Percentiles rank a stretch among this genome's conserved stretches.
Conservation (phyloP, 352 stramenopile genomes). For the Globisporangium alternatum region DNA sequence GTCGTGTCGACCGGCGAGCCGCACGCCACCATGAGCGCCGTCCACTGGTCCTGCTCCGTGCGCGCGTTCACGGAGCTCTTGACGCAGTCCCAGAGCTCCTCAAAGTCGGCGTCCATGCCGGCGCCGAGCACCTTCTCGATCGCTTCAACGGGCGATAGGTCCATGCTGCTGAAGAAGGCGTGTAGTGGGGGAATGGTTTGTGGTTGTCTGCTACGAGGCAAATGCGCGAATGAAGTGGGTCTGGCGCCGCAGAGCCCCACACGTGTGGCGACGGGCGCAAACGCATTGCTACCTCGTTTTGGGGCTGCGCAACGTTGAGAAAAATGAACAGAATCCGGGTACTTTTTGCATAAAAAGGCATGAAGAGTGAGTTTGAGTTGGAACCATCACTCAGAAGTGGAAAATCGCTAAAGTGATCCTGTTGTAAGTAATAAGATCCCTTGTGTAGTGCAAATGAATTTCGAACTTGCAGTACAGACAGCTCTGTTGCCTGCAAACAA, state of each 20-base stretch:
- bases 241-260: neutral
- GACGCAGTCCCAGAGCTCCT: constrained; percentile 55
- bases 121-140: constrained; percentile 67
- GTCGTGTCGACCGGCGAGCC: constrained; percentile 76
- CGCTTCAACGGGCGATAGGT: constrained; percentile 46
- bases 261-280: neutral
- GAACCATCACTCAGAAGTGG: neutral
- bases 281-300: neutral
- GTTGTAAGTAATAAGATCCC: neutral
- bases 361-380: neutral
- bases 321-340: constrained; percentile 9
- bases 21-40: constrained; percentile 80
- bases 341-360: constrained; percentile 5
- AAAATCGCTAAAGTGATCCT: neutral
- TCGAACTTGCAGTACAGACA: too few relatives aligned
- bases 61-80: constrained; percentile 67
- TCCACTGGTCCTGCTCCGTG: constrained; percentile 76
- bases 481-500: too few relatives aligned
- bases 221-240: constrained; percentile 10
- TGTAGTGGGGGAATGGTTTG: constrained; percentile 1
- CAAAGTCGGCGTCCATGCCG: constrained; percentile 75
- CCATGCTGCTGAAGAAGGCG: neutral
- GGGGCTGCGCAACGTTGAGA: constrained; percentile 3
- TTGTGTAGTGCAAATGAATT: neutral
- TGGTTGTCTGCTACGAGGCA: neutral